phyloP scores from a whole-genome alignment of 129 eudicot species.

The Tagetes patula region DNA sequence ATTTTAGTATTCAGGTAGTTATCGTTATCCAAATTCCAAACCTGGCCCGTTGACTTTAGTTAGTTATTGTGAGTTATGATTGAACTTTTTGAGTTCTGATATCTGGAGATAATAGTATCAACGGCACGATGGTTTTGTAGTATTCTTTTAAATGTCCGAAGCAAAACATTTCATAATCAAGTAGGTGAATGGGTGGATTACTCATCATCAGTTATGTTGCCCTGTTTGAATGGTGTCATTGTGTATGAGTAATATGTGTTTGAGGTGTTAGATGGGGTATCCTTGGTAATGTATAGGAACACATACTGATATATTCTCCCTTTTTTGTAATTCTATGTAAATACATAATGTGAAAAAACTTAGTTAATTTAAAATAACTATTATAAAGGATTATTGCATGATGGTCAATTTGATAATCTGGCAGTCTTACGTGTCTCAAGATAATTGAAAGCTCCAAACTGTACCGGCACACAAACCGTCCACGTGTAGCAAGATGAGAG shows the following conservation, averaged over 20 bases:
- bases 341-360: conserved; percentile 13
- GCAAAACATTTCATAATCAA: conserved; percentile 4
- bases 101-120: neutral
- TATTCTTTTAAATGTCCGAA: conserved; percentile 10
- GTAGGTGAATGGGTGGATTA: conserved; percentile 19
- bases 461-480: conserved; percentile 23
- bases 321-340: conserved; percentile 18
- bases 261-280: conserved; percentile 7
- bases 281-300: conserved; percentile 6
- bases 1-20: neutral
- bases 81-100: neutral
- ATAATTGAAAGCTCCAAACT: conserved; percentile 28
- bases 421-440: conserved; percentile 29
- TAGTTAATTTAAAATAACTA: neutral
- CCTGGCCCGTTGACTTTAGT: neutral
- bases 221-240: conserved; percentile 5
- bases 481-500: conserved; percentile 29
- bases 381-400: neutral
- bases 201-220: conserved; percentile 1
- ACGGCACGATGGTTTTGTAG: neutral
- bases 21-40: neutral
- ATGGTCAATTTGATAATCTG: conserved; percentile 31
- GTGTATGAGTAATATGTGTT: neutral
- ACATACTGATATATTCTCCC: neutral
- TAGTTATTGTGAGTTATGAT: neutral